These are phyloP conservation scores for Anthostomella pinea DNA, from an alignment of 2,329 filamentous ascomycete species.

Conservation along the genomic window DNA sequence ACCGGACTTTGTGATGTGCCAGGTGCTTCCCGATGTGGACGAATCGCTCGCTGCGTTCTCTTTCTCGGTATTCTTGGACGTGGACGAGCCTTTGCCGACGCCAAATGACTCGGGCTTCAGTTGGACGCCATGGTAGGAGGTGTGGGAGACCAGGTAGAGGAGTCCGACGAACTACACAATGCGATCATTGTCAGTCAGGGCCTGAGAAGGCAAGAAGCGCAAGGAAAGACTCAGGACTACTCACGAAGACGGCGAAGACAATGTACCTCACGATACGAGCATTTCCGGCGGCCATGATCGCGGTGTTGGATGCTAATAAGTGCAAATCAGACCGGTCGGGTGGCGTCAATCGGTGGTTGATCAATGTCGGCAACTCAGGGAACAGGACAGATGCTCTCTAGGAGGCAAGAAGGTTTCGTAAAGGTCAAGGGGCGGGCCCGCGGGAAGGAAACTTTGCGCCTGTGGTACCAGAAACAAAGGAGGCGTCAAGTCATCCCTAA, in stretches of 20 bases:
- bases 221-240: constrained; percentile 33
- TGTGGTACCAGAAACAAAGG: constrained; percentile 21
- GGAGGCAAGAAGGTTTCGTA: constrained; percentile 12
- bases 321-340: no score
- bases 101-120: constrained; percentile 37
- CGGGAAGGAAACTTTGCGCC: constrained; percentile 17
- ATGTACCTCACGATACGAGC: constrained; percentile 75
- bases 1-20: constrained; percentile 6
- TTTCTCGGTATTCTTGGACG: constrained; percentile 35
- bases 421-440: constrained; percentile 15
- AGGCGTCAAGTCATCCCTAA: constrained; percentile 26
- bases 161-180: constrained; percentile 58
- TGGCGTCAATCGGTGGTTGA: constrained; percentile 3
- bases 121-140: constrained; percentile 47
- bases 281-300: constrained; percentile 62
- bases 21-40: constrained; percentile 27
- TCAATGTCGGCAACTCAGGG: background rate
- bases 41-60: constrained; percentile 22
- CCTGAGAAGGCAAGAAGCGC: background rate
- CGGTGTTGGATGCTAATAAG: no score
- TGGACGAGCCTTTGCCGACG: constrained; percentile 21
- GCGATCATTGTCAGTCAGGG: constrained; percentile 15
- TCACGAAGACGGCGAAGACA: constrained; percentile 79
- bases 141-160: constrained; percentile 76
- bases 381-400: constrained; percentile 5